These are phyloP conservation scores for Hymenotorrendiella dingleyae DNA, from an alignment of 2,329 filamentous ascomycete genomes.

Conservation along the genomic window DNA sequence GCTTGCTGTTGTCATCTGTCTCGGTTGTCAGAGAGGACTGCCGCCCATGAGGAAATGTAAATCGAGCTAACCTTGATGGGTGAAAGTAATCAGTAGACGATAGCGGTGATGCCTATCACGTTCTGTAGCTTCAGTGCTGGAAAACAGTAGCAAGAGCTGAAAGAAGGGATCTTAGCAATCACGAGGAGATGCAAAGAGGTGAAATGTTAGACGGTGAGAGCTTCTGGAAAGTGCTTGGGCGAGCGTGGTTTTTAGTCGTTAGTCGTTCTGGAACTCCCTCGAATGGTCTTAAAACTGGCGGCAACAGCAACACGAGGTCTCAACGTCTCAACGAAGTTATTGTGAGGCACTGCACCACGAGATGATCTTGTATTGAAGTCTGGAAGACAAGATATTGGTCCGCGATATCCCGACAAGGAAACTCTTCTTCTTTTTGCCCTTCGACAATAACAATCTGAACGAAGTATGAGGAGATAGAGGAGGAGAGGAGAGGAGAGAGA, in stretches of 20 bases:
- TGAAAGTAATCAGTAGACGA: slow-evolving; percentile 75
- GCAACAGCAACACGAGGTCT: slow-evolving; percentile 20
- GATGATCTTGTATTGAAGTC: slow-evolving; percentile 19
- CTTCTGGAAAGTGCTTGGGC: not conserved
- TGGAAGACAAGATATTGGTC: slow-evolving; percentile 6
- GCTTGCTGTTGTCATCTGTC: too few species aligned
- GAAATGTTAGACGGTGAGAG: not conserved
- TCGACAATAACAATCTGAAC: slow-evolving; percentile 2
- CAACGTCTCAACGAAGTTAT: slow-evolving; percentile 14
- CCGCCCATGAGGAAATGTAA: too few species aligned
- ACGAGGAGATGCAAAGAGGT: slow-evolving; percentile 13
- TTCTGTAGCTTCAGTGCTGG: slow-evolving; percentile 26
- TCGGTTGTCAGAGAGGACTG: too few species aligned
- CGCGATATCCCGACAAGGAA: not conserved
- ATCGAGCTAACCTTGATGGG: slow-evolving; percentile 57
- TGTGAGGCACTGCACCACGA: slow-evolving; percentile 20
- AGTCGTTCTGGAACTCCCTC: too few species aligned
- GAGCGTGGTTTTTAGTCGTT: not conserved
- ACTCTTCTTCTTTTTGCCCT: not conserved
- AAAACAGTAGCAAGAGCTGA: slow-evolving; percentile 19
- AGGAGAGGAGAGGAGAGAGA: not conserved
- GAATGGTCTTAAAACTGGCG: not conserved
- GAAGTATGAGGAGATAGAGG: not conserved
- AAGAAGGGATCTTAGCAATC: slow-evolving; percentile 22
- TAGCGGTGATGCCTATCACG: slow-evolving; percentile 19